Base-by-base conservation (phyloP, 23 red algal genomes). In the Cyanidioschyzon merolae region DNA sequence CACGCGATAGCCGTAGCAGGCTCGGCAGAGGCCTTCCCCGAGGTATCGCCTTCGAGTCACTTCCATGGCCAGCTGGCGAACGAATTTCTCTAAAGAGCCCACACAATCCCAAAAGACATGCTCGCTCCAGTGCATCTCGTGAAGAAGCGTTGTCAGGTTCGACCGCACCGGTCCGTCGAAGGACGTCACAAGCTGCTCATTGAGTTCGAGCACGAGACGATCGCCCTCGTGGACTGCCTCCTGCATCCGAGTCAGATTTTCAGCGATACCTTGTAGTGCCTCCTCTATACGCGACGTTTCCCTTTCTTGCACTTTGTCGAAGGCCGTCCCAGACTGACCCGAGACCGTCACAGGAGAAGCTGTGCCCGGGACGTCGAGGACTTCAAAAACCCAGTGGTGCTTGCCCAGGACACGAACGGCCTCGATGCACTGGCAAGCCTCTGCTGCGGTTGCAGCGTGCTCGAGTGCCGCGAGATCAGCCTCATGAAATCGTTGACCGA, bases 1-100 rank as follows among this genome's bases (percentile, higher is more conserved):
- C 45, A 54, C 45, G 45, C 21, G 45, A 21, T 21, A 71, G 63
- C 63, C n/a, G 63, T 71, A 71, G 29, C 63, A 71, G 16, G 63
- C 12, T 25, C 63, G 63, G 3, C 63, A 27, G 2, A 71, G 30
- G 7, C 12, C 12, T 71, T 71, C 63, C 63, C 63, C 7, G n/a
- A 71, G 63, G 2, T 25, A 32, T 25, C 63, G 63, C 12, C 63
- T 3, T 7, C 63, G 45, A 7, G 21, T 21, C 45, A 21, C 21
- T 54, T 54, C 45, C 45, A 54, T 15, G 21, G 45, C 45, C 45
- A 54, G 7, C 21, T 54, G 45, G 45, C 45, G 45, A 54, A 54
- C 45, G 21, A 54, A 21, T 15, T 15, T 21, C 45, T 54, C 45
- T 7, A 54, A 54, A 54, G 7, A 7, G 45, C 45, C 21, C 12